These are phyloP conservation scores for Poterioochromonas sp. DNA, from an alignment of 352 stramenopile genomes.

Conservation along the genomic window DNA sequence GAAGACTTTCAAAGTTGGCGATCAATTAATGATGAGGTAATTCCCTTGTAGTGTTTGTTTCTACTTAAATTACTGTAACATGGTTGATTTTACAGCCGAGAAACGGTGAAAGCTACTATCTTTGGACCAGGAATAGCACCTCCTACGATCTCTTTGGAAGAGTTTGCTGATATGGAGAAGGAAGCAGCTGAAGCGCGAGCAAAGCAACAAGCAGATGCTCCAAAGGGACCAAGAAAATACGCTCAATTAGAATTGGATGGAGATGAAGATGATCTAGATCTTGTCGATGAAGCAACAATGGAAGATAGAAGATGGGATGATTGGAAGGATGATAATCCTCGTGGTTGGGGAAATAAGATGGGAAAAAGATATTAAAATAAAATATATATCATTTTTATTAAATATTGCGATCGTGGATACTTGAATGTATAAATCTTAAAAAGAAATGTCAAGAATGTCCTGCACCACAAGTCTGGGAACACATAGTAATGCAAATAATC, in stretches of 20 bases:
- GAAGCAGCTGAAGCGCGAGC: background rate
- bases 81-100: background rate
- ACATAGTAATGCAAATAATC: too few species aligned
- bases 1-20: constrained; percentile 10
- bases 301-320: constrained; percentile 31
- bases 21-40: constrained; percentile 16
- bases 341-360: constrained; percentile 32
- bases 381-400: background rate
- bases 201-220: background rate
- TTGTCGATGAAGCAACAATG: constrained; percentile 27
- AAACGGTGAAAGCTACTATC: constrained; percentile 5
- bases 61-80: background rate
- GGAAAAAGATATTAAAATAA: constrained; percentile 34
- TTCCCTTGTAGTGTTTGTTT: background rate
- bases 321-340: constrained; percentile 33
- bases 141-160: constrained; percentile 30
- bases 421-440: background rate
- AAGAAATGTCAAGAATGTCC: background rate
- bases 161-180: constrained; percentile 29
- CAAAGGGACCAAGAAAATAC: constrained; percentile 15
- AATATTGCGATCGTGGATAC: background rate
- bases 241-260: constrained; percentile 17
- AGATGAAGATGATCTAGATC: constrained; percentile 21
- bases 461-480: too few species aligned
- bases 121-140: constrained; percentile 9